Base-by-base conservation (phyloP, 2,329 filamentous ascomycete genomes). In the Hypoxylon sp. region DNA sequence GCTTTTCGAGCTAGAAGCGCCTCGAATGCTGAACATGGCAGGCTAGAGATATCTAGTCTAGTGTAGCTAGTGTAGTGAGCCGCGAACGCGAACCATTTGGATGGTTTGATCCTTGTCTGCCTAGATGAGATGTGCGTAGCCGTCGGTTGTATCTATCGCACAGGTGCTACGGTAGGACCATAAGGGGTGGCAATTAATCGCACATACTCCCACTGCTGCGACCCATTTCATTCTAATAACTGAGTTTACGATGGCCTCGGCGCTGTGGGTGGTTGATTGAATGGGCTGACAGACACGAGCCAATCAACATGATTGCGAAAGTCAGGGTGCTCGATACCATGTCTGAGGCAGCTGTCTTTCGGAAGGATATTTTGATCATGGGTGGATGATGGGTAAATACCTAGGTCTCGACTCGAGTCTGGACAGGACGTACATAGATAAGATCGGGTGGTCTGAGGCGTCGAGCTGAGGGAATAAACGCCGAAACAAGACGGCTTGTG, bases 391-490 rank as follows among this genome's bases (percentile, higher is more conserved):
- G 37, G 17, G 37, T 43, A 34, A 52, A 56, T 15, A 41, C 26
- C 24, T 17, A 24, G 55, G 48, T 39, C 41, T 56, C 26, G 37
- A 26, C 24, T 26, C 24, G 28, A 13, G 26, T 24, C 39, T 32
- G 46, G 37, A 49, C 17, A 56, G 41, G 53, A 49, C 22, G 24
- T 17, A 28, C 20, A 50, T 32, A 57, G 50, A 64, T 55, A 57
- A 62, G 61, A 64, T 50, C 56, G 54, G 49, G 48, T 56, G 60
- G 65, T 44, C 53, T 43, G 59, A 67, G 60, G 64, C 64, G 61
- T 67, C 34, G 63, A 69, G 68, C 62, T 64, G 70, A 66, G 56
- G 54, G 68, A 71, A 70, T 68, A 70, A 70, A 61, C 55, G 68
- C 70, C 71, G 67, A 72, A 71, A 70, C 62, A 65, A 56, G 61